Conservation (phyloP, 228 moss, liverwort and hornwort species). For the Sphagnum fallax region DNA sequence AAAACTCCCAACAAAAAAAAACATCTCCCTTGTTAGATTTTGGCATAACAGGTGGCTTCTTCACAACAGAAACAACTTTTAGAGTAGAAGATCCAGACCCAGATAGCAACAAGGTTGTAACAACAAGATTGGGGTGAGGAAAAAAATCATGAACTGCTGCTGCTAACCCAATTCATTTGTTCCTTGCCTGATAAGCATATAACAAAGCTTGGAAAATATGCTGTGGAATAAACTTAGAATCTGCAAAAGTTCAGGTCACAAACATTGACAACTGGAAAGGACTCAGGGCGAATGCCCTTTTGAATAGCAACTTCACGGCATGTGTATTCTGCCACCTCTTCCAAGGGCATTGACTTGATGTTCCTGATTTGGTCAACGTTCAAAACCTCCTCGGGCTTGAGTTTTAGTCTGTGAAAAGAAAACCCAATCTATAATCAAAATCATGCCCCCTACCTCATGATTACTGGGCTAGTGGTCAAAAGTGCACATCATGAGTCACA, state of each 20-base stretch:
- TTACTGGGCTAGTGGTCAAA: neutral
- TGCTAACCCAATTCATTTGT: too few species aligned
- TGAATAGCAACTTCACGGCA: conserved; percentile 28
- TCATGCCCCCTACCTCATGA: neutral
- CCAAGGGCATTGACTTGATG: conserved; percentile 27
- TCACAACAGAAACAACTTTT: conserved; percentile 9
- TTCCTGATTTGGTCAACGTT: conserved; percentile 38
- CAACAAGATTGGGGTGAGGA: too few species aligned
- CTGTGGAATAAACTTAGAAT: too few species aligned
- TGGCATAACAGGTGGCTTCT: neutral
- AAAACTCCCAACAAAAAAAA: neutral
- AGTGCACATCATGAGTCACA: neutral
- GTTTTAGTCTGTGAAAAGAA: conserved; percentile 23
- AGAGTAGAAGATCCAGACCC: conserved; percentile 13
- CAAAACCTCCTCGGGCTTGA: conserved; percentile 29
- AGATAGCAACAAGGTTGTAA: neutral
- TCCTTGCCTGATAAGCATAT: too few species aligned
- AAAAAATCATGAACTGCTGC: too few species aligned
- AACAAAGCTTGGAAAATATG: too few species aligned
- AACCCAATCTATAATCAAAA: neutral
- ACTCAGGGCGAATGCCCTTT: conserved; percentile 26
- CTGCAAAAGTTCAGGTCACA: neutral
- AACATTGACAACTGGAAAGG: conserved; percentile 39
- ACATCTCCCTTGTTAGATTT: conserved; percentile 6
- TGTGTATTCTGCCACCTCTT: conserved; percentile 37